Evolutionary conservation across 306 rosid species (phyloP).

Genomic region (Fagus crenata): DNA sequence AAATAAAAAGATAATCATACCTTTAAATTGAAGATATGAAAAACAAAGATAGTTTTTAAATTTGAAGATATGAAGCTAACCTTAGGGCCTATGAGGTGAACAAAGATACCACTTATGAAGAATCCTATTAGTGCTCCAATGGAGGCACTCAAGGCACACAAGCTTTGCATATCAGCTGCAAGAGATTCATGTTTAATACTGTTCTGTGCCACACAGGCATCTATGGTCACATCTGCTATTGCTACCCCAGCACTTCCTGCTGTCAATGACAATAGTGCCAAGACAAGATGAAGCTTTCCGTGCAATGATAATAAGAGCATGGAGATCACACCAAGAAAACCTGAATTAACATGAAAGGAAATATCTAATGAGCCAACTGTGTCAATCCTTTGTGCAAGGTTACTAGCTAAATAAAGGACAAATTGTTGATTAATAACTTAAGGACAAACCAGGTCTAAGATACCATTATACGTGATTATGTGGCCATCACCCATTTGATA

Average conservation of each 20-base stretch:
- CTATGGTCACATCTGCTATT: conserved; percentile 92
- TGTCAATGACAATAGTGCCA: conserved; percentile 71
- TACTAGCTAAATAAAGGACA: not conserved
- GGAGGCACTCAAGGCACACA: conserved; percentile 84
- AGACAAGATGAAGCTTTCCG: conserved; percentile 63
- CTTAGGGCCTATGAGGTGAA: conserved; percentile 87
- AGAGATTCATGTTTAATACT: conserved; percentile 70
- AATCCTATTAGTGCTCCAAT: conserved; percentile 82
- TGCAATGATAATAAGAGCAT: conserved; percentile 69
- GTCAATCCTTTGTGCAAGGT: not conserved
- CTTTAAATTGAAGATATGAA: conserved; percentile 6
- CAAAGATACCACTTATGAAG: conserved; percentile 79
- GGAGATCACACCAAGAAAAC: conserved; percentile 58
- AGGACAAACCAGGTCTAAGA: not conserved
- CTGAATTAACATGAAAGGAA: conserved; percentile 40
- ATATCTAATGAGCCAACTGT: conserved; percentile 18
- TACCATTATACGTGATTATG: not conserved
- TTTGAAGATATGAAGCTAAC: conserved; percentile 41
- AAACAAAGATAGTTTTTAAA: conserved; percentile 4
- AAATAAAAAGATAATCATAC: not conserved
- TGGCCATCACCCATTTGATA: not conserved
- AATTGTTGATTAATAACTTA: not conserved
- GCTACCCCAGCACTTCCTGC: conserved; percentile 85
- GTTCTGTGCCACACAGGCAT: conserved; percentile 95
- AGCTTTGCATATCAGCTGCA: conserved; percentile 94